These are phyloP conservation scores for Cercospora zeae-maydis DNA, from an alignment of 2,329 filamentous ascomycete genomes.

Conservation along the genomic window DNA sequence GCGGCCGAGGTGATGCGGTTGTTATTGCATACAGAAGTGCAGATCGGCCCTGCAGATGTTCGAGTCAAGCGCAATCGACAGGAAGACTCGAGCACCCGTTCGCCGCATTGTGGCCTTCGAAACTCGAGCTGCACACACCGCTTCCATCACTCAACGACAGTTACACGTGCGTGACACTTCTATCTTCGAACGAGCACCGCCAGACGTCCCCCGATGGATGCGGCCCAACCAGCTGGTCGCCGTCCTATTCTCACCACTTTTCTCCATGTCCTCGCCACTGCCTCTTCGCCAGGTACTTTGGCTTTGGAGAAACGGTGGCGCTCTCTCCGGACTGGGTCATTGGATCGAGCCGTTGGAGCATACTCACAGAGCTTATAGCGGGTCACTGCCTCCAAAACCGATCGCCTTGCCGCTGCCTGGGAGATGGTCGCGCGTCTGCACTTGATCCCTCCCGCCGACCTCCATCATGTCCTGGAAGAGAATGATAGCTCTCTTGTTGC, in stretches of 20 bases:
- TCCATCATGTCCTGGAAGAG: not conserved
- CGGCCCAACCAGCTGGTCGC: not conserved
- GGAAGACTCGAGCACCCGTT: not conserved
- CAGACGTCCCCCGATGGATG: not conserved
- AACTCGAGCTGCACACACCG: not conserved
- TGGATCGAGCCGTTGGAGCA: not conserved
- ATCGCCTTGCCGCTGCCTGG: not conserved
- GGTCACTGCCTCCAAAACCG: not conserved
- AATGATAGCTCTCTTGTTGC: not conserved
- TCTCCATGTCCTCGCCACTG: not conserved
- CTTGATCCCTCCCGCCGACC: not conserved
- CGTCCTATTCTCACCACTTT: not conserved
- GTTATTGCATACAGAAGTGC: not conserved
- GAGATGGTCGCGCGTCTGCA: not conserved
- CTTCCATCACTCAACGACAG: not conserved
- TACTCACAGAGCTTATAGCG: not conserved
- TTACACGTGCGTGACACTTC: not conserved
- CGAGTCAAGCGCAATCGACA: not conserved
- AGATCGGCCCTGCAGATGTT: not conserved
- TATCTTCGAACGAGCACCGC: not conserved
- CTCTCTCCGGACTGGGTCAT: not conserved
- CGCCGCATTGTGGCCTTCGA: not conserved
- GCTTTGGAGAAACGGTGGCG: not conserved
- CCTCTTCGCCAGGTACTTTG: not conserved
- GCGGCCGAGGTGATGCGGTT: not conserved